phyloP scores from a whole-genome alignment of 305 asterid species.

The Fraxinus angustifolia region DNA sequence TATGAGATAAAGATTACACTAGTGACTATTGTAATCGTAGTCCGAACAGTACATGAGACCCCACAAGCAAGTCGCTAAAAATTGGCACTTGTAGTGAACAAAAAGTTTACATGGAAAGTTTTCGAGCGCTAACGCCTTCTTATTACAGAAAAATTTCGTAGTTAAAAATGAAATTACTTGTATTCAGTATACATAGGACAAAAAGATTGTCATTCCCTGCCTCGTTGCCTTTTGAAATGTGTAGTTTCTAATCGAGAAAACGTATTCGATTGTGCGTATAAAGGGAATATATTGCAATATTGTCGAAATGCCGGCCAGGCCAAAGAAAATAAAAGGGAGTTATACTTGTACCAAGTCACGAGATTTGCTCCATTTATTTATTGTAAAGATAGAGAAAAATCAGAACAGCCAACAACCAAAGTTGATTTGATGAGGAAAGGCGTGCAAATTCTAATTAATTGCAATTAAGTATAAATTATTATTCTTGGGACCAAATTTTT shows the following conservation, averaged over 20 bases:
- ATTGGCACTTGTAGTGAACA: neutral
- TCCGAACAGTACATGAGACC: neutral
- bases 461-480: neutral
- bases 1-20: neutral
- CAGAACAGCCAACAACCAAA: neutral
- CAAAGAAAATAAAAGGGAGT: neutral
- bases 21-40: too few species aligned
- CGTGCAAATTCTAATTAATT: neutral
- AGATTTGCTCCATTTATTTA: slow-evolving; percentile 10
- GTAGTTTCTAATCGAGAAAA: too few species aligned
- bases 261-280: neutral
- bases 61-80: neutral
- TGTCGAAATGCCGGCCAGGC: slow-evolving; percentile 24
- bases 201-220: too few species aligned
- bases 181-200: too few species aligned
- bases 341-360: slow-evolving; percentile 33
- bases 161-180: neutral
- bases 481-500: neutral
- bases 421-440: neutral
- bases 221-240: too few species aligned
- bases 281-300: neutral
- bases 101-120: neutral
- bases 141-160: neutral
- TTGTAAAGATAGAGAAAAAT: neutral
- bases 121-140: neutral